A percentile compares a stretch with the other conserved stretches of the same genome.
Evolutionary conservation across 2,329 filamentous ascomycete genomes (phyloP).

Genomic region (Cladosporium sp.): DNA sequence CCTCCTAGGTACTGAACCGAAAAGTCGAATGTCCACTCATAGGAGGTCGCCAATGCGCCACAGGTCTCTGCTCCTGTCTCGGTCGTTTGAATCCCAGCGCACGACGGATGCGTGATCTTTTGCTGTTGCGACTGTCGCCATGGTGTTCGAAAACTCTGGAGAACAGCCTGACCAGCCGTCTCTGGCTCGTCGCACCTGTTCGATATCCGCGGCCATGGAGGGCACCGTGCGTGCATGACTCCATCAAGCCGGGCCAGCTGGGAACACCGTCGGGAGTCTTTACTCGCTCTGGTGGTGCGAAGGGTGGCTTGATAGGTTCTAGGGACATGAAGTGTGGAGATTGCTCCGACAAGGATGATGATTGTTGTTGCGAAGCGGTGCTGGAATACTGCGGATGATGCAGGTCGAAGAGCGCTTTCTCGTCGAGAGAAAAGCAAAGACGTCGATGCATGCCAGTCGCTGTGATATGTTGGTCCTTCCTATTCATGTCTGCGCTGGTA

Average conservation of each 20-base stretch:
- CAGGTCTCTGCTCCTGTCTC: neutral
- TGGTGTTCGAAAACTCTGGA: neutral
- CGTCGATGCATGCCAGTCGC: slow-evolving; percentile 5
- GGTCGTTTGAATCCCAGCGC: neutral
- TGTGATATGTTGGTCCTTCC: neutral
- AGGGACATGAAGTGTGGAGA: slow-evolving; percentile 3
- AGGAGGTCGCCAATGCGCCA: slow-evolving; percentile 27
- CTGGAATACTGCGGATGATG: slow-evolving; percentile 9
- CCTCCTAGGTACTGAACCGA: slow-evolving; percentile 17
- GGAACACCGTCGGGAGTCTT: slow-evolving; percentile 28
- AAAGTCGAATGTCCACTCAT: slow-evolving; percentile 27
- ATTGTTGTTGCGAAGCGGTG: neutral
- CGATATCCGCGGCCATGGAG: neutral
- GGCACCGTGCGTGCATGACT: neutral
- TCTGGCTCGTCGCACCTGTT: neutral
- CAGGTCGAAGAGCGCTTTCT: slow-evolving; percentile 14
- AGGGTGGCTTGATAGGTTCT: slow-evolving; percentile 19
- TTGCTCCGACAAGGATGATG: neutral
- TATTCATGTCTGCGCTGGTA: too few relatives aligned
- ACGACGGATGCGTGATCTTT: neutral
- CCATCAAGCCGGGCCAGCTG: slow-evolving; percentile 22
- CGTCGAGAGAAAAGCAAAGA: slow-evolving; percentile 24
- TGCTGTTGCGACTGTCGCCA: neutral
- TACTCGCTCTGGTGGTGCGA: slow-evolving; percentile 20
- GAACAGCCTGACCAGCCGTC: neutral